phyloP scores from a whole-genome alignment of 306 rosid genomes.

The Fagus sylvatica region DNA sequence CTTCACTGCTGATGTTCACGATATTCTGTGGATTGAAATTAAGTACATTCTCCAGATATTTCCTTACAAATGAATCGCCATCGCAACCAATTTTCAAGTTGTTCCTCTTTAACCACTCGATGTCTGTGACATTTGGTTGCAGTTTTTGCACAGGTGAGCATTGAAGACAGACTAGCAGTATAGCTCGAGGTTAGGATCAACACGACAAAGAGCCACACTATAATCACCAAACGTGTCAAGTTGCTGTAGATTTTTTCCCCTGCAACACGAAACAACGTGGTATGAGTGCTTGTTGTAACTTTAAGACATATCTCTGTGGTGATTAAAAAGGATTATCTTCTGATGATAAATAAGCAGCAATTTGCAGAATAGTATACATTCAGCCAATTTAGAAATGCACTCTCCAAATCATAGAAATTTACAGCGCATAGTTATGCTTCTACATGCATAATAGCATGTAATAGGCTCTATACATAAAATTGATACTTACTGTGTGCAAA shows the following conservation, averaged over 20 bases:
- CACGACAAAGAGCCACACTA: conserved; percentile 61
- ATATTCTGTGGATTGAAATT: neutral
- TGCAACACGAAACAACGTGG: conserved; percentile 20
- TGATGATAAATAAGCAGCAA: too few relatives aligned
- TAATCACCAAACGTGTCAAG: conserved; percentile 51
- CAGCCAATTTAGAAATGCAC: too few relatives aligned
- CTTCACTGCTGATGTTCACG: neutral
- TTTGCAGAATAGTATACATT: too few relatives aligned
- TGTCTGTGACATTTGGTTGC: conserved; percentile 27
- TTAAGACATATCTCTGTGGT: neutral
- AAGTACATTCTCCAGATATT: neutral
- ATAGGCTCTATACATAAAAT: neutral
- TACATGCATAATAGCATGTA: neutral
- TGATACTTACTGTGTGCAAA: conserved; percentile 66
- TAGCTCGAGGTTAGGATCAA: conserved; percentile 58
- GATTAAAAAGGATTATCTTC: neutral
- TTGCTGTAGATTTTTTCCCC: conserved; percentile 50
- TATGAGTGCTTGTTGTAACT: neutral
- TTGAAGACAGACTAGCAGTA: conserved; percentile 73
- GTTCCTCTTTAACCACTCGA: conserved; percentile 37
- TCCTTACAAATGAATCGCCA: conserved; percentile 19
- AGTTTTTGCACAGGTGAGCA: conserved; percentile 58
- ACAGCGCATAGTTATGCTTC: neutral
- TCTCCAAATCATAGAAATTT: too few relatives aligned
- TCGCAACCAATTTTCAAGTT: conserved; percentile 56